These are phyloP conservation scores for Neonectria hederae DNA, from an alignment of 2,329 filamentous ascomycete species.

Conservation along the genomic window DNA sequence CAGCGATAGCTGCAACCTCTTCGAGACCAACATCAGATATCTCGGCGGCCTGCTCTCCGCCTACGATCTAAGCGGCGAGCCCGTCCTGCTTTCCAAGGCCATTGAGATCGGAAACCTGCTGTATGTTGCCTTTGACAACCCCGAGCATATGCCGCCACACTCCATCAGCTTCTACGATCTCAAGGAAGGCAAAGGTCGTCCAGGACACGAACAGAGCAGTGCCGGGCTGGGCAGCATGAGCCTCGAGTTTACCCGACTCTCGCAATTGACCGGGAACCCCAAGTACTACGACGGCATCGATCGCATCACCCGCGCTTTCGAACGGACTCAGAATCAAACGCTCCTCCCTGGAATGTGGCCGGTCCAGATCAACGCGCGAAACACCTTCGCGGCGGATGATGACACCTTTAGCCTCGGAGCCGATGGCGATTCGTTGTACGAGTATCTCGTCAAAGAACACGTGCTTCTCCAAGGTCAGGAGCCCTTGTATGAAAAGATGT, in stretches of 20 bases:
- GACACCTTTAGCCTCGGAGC: slow-evolving; percentile 57
- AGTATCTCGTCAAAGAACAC: slow-evolving; percentile 74
- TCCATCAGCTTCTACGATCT: slow-evolving; percentile 55
- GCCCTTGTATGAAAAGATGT: slow-evolving; percentile 50
- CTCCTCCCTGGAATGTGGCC: slow-evolving; percentile 71
- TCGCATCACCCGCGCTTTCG: slow-evolving; percentile 64
- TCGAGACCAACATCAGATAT: slow-evolving; percentile 75
- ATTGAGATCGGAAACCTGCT: slow-evolving; percentile 69
- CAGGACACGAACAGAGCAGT: slow-evolving; percentile 44
- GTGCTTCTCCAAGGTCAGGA: slow-evolving; percentile 69
- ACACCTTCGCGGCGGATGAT: slow-evolving; percentile 44
- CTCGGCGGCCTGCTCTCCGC: slow-evolving; percentile 72
- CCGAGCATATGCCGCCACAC: slow-evolving; percentile 68
- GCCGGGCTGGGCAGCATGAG: slow-evolving; percentile 63
- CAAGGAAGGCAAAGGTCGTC: slow-evolving; percentile 47
- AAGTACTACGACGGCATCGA: slow-evolving; percentile 70
- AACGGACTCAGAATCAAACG: slow-evolving; percentile 61
- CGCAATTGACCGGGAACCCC: slow-evolving; percentile 67
- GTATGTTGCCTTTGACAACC: slow-evolving; percentile 72
- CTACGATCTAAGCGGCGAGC: slow-evolving; percentile 70
- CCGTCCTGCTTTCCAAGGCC: slow-evolving; percentile 66
- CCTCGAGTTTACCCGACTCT: slow-evolving; percentile 70
- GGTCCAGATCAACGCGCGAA: slow-evolving; percentile 58
- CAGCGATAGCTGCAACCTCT: slow-evolving; percentile 63
- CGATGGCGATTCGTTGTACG: slow-evolving; percentile 66